These are phyloP conservation scores for Phytomonas francai DNA, from an alignment of 208 protist species.

Conservation along the genomic window DNA sequence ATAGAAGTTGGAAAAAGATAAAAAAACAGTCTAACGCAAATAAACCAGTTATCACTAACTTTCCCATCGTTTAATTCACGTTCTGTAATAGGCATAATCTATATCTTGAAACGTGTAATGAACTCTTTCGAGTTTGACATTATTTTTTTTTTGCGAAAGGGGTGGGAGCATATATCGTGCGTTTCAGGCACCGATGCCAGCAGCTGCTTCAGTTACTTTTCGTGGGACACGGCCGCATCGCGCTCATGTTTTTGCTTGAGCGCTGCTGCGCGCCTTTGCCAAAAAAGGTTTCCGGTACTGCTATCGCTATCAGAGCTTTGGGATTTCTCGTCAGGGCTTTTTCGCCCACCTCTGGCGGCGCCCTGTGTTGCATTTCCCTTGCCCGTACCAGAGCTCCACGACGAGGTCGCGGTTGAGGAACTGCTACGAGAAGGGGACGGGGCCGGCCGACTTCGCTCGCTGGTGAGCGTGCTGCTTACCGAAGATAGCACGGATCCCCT, in stretches of 20 bases:
- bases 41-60: background rate
- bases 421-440: constrained; percentile 3
- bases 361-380: background rate
- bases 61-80: background rate
- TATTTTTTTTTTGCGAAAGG: too few relatives aligned
- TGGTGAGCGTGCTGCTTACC: constrained; percentile 9
- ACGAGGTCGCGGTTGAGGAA: constrained; percentile 1
- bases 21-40: background rate
- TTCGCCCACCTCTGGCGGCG: background rate
- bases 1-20: background rate
- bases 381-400: background rate
- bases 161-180: background rate
- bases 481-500: background rate
- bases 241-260: constrained; percentile 14
- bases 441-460: constrained; percentile 7
- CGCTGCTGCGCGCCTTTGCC: constrained; percentile 19
- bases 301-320: constrained; percentile 20
- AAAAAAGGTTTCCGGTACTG: constrained; percentile 32
- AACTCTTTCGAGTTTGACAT: too few relatives aligned
- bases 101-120: background rate
- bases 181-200: background rate
- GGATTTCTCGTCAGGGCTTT: background rate
- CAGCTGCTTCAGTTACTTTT: background rate
- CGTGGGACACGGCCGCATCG: background rate
- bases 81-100: background rate